Evolutionary conservation across 805 yeast species (phyloP), one percentile per base, ranked within the genome.

Genomic region (Wickerhamomyces sydowiorum): DNA sequence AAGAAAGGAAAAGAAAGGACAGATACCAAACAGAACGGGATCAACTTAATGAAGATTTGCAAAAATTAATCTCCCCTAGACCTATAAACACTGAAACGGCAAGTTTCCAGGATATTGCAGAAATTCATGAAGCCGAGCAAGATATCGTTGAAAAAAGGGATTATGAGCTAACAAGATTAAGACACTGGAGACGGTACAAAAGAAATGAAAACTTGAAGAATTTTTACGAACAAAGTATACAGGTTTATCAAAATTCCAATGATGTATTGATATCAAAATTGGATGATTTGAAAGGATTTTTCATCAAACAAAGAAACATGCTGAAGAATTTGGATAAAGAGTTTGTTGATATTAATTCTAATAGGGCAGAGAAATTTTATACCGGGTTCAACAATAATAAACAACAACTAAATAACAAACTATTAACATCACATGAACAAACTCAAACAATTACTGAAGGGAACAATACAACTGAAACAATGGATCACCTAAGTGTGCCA

Each of bases 101-200:
- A 2, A 20, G 34, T 19, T 42, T 43, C 9, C 45, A 43, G 9
- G 21, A 39, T 15, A 5, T 31, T 19, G 9, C 10, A 5, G 44
- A 44, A 19, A 18, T 45, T 22, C 31, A 37, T 23, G 55, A 57
- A 15, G 18, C 23, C 3, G 54, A 51, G 18, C 52, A 52, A 24
- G 71, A 67, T 46, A 37, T 65, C 30, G 43, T 44, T 4, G 72
- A 68, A 37, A 40, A 40, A 30, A 49, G 64, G 36, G 71, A 66
- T 41, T 59, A 45, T 38, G 65, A 62, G 36, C 27, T 66, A 7
- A 37, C 57, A 9, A 47, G 62, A 23, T 45, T 59, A 17, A 53
- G 58, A 33, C 36, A 50, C 3, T 46, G 46, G 51, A 47, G 56
- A 32, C 44, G 54, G 5, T 64, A 57, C 40, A 47, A 47, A 29